A percentile compares a stretch with the other conserved stretches of the same genome.
These are phyloP conservation scores for Pyricularia sp. DNA, from an alignment of 2,329 filamentous ascomycete genomes.

Conservation along the genomic window DNA sequence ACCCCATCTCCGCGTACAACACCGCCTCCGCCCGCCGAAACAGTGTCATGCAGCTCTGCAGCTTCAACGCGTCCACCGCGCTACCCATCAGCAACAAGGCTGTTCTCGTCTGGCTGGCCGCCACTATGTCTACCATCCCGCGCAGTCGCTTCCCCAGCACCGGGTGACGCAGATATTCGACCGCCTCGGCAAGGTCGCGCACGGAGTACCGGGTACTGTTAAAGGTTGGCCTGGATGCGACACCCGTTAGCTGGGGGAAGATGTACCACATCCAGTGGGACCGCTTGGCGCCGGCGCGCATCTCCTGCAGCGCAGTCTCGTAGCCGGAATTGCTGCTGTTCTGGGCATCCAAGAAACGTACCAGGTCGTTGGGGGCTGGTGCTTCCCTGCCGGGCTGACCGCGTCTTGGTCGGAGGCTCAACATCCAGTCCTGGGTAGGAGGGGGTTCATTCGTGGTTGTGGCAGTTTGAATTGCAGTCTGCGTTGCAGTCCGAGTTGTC, in stretches of 20 bases:
- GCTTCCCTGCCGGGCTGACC: too few relatives aligned
- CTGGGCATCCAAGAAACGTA: background rate
- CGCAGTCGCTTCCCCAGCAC: constrained; percentile 1
- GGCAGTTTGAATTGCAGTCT: too few relatives aligned
- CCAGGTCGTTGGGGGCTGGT: background rate
- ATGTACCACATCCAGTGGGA: constrained; percentile 6
- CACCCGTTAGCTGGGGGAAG: constrained; percentile 4
- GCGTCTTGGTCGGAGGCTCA: background rate
- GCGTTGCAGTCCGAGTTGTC: background rate
- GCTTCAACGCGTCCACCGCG: background rate
- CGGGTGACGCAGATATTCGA: constrained; percentile 2
- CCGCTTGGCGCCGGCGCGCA: background rate
- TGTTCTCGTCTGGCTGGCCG: background rate
- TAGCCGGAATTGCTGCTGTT: background rate
- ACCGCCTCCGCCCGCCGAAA: background rate
- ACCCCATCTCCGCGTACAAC: background rate
- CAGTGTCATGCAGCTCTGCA: constrained; percentile 5
- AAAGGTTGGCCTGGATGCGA: background rate
- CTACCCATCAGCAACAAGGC: constrained; percentile 1
- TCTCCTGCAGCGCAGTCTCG: background rate
- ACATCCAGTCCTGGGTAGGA: background rate
- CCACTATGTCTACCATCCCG: background rate
- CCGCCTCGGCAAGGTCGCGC: constrained; percentile 1
- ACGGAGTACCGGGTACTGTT: constrained; percentile 1
- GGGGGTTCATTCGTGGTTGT: too few relatives aligned